A percentile compares a stretch with the other conserved stretches of the same genome.
These are phyloP conservation scores for Effrenium voratum DNA, from an alignment of 73 alveolate genomes.

Conservation along the genomic window DNA sequence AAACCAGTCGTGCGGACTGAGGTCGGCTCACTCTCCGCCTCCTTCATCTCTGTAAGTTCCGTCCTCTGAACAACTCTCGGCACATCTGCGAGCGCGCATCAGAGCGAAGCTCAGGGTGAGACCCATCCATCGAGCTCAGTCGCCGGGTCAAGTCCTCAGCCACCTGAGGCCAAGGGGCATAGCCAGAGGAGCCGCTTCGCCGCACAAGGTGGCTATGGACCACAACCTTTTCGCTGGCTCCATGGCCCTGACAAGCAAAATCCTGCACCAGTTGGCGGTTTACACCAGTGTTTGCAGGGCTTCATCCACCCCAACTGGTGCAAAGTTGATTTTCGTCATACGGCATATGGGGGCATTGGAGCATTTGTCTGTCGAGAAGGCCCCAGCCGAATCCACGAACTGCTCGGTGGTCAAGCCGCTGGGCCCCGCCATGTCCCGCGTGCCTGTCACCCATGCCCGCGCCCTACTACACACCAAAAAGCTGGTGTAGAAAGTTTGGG, in stretches of 20 bases:
- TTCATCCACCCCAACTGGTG: slow-evolving; percentile 54
- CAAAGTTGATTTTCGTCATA: background rate
- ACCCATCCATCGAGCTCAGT: slow-evolving; percentile 25
- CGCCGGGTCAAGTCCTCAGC: slow-evolving; percentile 75
- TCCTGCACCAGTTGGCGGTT: too few relatives aligned
- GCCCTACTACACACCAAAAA: slow-evolving; percentile 56
- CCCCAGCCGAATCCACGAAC: slow-evolving; percentile 49
- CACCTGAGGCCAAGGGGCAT: slow-evolving; percentile 44
- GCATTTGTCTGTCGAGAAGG: background rate
- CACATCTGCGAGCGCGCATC: background rate
- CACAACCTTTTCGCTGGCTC: too few relatives aligned
- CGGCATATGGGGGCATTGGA: background rate
- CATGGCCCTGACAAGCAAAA: too few relatives aligned
- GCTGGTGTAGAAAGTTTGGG: too few relatives aligned
- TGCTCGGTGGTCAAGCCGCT: slow-evolving; percentile 76
- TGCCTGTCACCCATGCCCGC: too few relatives aligned
- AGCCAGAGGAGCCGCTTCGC: too few relatives aligned
- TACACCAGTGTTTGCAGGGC: too few relatives aligned
- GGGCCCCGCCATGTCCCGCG: slow-evolving; percentile 91
- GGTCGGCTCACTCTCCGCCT: background rate
- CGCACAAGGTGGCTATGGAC: too few relatives aligned
- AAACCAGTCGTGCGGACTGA: too few relatives aligned
- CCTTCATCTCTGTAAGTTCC: slow-evolving; percentile 16
- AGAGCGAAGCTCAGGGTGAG: background rate
- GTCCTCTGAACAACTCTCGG: background rate